Evolutionary conservation across 2,329 filamentous ascomycete species (phyloP), one percentile per base, ranked within the genome.

Genomic region (Aspergillus intermedius): DNA sequence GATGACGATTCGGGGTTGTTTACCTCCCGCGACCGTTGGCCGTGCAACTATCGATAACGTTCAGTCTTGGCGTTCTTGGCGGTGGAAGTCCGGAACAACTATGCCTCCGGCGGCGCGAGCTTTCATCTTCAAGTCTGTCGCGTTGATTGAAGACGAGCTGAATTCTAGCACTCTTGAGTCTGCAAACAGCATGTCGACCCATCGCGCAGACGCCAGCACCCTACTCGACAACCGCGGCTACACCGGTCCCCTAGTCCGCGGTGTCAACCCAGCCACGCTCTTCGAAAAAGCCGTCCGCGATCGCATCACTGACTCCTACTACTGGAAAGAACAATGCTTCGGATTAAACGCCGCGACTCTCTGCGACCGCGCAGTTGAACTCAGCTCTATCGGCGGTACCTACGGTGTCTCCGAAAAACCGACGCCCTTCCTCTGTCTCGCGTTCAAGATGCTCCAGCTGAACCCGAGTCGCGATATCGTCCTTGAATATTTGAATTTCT

Each of bases 321-420:
- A 95, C 75, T 98, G 90, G 87, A 96, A 96, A 71, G 93, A 97
- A 72, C 91, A 96, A 74, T 96, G 93, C 68, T 98, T 97, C 71
- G 93, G 87, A 39, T 78, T 98, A 56, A 98, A 97, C 74, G 80
- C 81, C 3, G 83, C 83, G 1, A 85, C 82, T 0, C 69, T 98
- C 5, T 86, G 95, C 60, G 88, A 96, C 72, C 88, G 93, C 55
- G 91, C 94, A 0, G 87, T 89, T 22, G 86, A 91, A 59, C 80
- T 98, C 42, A 79, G 75, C 44, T 93, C 86, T 69, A 80, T 98
- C 49, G 93, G 91, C 54, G 93, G 93, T 57, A 95, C 90, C 4
- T 89, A 89, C 62, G 90, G 91, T 46, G 80, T 82, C 15, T 79
- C 83, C 43, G 91, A 96, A 68, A 88, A 88, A 60, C 91, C 93